Evolutionary conservation across 1,284 basidiomycete species (phyloP).

Genomic region (Sporisorium iseilematis-ciliati): DNA sequence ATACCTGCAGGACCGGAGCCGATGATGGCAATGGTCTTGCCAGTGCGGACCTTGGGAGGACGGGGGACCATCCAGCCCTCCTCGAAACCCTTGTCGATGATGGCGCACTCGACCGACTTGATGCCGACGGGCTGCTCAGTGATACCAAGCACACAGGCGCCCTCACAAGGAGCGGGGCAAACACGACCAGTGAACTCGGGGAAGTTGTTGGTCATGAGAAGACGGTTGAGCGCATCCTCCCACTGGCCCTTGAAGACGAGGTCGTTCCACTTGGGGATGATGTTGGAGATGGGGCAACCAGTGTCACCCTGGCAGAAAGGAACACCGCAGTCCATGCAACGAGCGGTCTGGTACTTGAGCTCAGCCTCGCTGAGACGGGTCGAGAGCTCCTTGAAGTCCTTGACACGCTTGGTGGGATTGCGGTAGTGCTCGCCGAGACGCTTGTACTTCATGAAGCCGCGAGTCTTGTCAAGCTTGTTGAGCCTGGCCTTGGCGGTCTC

Average conservation of each 20-base stretch:
- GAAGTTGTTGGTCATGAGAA: slow-evolving; percentile 69
- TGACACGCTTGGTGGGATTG: slow-evolving; percentile 60
- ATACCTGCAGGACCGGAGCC: slow-evolving; percentile 67
- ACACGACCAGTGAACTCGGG: slow-evolving; percentile 68
- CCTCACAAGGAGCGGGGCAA: slow-evolving; percentile 68
- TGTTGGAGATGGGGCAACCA: slow-evolving; percentile 68
- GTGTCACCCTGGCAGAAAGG: slow-evolving; percentile 68
- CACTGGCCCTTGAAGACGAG: slow-evolving; percentile 69
- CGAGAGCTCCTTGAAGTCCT: slow-evolving; percentile 68
- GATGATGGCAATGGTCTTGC: slow-evolving; percentile 66
- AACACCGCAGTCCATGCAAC: slow-evolving; percentile 69
- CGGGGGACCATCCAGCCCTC: slow-evolving; percentile 66
- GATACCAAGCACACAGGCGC: slow-evolving; percentile 67
- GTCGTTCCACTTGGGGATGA: slow-evolving; percentile 69
- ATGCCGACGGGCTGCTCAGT: slow-evolving; percentile 67
- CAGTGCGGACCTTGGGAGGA: slow-evolving; percentile 62
- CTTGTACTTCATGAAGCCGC: slow-evolving; percentile 69
- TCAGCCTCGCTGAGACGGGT: slow-evolving; percentile 63
- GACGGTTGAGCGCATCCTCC: slow-evolving; percentile 65
- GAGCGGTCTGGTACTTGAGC: slow-evolving; percentile 68
- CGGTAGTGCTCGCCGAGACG: slow-evolving; percentile 67
- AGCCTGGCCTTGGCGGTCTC: slow-evolving; percentile 62
- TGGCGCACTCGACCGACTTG: slow-evolving; percentile 66
- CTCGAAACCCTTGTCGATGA: slow-evolving; percentile 68
- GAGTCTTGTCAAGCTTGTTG: slow-evolving; percentile 67